Conservation (phyloP, 2,329 filamentous ascomycete species). For the Hypoxylon sp. region DNA sequence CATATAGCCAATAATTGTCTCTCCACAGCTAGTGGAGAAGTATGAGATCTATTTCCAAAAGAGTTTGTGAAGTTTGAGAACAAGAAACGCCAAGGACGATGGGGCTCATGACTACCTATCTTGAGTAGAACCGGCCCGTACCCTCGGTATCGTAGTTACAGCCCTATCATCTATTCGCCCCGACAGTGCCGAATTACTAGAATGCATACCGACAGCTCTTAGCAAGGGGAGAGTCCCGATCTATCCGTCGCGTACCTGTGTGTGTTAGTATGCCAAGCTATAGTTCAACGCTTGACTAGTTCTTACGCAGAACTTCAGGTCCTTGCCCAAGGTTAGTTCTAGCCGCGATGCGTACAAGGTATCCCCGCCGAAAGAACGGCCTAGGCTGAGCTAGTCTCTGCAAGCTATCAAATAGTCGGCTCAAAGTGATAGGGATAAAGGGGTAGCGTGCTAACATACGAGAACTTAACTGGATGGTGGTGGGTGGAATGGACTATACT, state of each 20-base stretch:
- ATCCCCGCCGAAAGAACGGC: neutral
- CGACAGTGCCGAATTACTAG: conserved; percentile 8
- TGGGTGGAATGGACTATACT: neutral
- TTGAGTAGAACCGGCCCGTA: conserved; percentile 4
- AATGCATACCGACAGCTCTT: neutral
- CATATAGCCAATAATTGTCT: conserved; percentile 1
- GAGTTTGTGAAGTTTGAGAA: conserved; percentile 1
- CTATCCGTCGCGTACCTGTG: neutral
- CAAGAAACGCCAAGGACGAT: conserved; percentile 4
- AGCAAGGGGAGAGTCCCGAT: conserved; percentile 1
- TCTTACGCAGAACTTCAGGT: neutral
- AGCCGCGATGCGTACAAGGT: neutral
- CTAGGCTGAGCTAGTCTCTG: neutral
- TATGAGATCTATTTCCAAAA: neutral
- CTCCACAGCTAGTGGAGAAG: neutral
- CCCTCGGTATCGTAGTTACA: neutral
- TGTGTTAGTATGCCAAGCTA: neutral
- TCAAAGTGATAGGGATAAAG: conserved; percentile 1
- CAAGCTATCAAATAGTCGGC: neutral
- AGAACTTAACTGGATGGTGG: neutral
- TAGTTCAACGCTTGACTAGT: neutral
- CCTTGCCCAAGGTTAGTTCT: neutral
- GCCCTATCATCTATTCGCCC: conserved; percentile 1
- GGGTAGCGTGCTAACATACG: neutral
- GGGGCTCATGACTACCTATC: neutral